Conservation (phyloP, 2,329 filamentous ascomycete genomes). For the Xylaria sp. region DNA sequence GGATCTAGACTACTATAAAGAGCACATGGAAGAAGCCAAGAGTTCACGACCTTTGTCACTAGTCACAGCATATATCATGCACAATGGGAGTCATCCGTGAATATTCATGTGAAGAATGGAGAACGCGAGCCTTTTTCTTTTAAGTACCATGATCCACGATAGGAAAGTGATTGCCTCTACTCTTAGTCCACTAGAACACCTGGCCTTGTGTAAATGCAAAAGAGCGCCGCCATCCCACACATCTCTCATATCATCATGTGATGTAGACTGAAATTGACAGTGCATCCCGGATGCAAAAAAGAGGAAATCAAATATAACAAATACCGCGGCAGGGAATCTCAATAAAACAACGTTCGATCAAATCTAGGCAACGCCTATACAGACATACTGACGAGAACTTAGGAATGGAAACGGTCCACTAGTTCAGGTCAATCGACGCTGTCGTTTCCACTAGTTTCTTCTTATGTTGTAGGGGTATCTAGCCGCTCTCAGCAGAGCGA, state of each 20-base stretch:
- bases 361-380: constrained; percentile 14
- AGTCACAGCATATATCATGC: background rate
- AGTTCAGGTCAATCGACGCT: constrained; percentile 8
- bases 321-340: constrained; percentile 32
- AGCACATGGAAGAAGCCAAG: background rate
- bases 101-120: constrained; percentile 21
- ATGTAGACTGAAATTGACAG: constrained; percentile 24
- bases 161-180: constrained; percentile 30
- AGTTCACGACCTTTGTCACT: background rate
- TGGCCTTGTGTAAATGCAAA: constrained; percentile 38
- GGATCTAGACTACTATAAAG: background rate
- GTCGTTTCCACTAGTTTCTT: constrained; percentile 8
- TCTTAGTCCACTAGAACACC: constrained; percentile 32
- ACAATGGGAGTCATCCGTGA: background rate
- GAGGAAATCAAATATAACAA: constrained; percentile 16
- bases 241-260: constrained; percentile 38
- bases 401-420: constrained; percentile 7
- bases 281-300: background rate
- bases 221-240: constrained; percentile 31
- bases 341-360: constrained; percentile 20
- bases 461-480: constrained; percentile 16
- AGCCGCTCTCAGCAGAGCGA: background rate
- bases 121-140: constrained; percentile 30
- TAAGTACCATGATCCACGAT: constrained; percentile 27
- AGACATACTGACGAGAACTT: constrained; percentile 7